A percentile compares a stretch with the other conserved stretches of the same genome.
These are phyloP conservation scores for Pyrenopolyporus hunteri DNA, from an alignment of 495 filamentous ascomycete genomes.

Conservation along the genomic window DNA sequence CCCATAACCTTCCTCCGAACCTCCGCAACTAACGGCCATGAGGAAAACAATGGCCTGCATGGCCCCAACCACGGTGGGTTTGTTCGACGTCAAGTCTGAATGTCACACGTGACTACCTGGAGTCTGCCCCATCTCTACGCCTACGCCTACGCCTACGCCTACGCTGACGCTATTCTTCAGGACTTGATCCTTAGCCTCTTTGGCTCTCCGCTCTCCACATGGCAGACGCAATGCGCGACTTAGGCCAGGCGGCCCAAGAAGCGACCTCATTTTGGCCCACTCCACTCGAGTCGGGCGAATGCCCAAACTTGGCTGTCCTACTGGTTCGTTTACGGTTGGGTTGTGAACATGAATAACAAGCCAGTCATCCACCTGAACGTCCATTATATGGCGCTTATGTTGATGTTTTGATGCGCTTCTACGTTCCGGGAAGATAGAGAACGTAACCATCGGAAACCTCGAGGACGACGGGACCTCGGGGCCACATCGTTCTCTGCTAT, in stretches of 20 bases:
- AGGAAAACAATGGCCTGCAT: constrained; percentile 7
- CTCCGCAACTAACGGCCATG: neutral
- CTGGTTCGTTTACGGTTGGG: constrained; percentile 35
- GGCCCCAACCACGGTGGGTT: neutral
- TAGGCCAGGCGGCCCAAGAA: constrained; percentile 10
- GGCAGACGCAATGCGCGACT: constrained; percentile 32
- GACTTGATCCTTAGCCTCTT: constrained; percentile 3
- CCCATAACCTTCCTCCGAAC: constrained; percentile 8
- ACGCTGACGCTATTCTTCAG: constrained; percentile 26
- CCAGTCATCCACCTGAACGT: constrained; percentile 7
- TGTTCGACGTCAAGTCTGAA: constrained; percentile 15
- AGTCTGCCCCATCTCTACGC: constrained; percentile 22
- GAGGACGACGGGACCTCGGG: constrained; percentile 13
- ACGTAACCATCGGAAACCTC: neutral
- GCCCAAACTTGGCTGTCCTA: constrained; percentile 5
- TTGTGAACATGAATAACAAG: constrained; percentile 23
- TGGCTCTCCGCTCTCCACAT: constrained; percentile 34
- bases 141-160: constrained; percentile 25
- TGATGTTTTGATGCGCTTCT: constrained; percentile 3
- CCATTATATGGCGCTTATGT: constrained; percentile 7
- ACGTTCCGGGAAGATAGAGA: neutral
- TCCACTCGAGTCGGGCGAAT: constrained; percentile 23
- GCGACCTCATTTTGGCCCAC: constrained; percentile 21
- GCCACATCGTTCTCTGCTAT: neutral
- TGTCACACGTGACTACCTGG: constrained; percentile 15